These are phyloP conservation scores for Rhizopogon sp. DNA, from an alignment of 768 basidiomycete genomes.

Conservation along the genomic window DNA sequence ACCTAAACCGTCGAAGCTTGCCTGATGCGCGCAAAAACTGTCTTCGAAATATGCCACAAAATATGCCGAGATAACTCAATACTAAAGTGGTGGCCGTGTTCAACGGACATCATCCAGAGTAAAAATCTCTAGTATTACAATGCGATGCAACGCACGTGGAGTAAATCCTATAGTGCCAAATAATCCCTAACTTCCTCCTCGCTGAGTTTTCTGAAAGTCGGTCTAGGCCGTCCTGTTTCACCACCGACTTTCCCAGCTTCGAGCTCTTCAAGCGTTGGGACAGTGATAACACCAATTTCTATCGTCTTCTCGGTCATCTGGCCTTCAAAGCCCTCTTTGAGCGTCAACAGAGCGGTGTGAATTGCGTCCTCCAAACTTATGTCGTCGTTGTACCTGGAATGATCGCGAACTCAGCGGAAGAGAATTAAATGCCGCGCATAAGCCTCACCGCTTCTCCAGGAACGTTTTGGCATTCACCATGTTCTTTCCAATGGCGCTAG, in stretches of 20 bases:
- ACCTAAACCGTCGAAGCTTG: not conserved
- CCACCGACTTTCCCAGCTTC: conserved; percentile 64
- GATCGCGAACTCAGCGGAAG: conserved; percentile 12
- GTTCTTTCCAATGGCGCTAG: conserved; percentile 99
- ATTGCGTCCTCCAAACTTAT: conserved; percentile 98
- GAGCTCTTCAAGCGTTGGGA: conserved; percentile 61
- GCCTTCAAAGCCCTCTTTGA: conserved; percentile 99
- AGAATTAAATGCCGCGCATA: conserved; percentile 15
- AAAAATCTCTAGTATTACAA: conserved; percentile 3
- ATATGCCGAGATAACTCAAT: not conserved
- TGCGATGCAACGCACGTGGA: conserved; percentile 22
- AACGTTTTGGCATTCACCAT: conserved; percentile 99
- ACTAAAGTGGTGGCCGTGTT: not conserved
- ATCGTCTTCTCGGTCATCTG: conserved; percentile 99
- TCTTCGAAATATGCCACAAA: not conserved
- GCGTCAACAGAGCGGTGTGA: conserved; percentile 93
- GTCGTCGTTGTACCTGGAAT: conserved; percentile 91
- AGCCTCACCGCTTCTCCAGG: conserved; percentile 88
- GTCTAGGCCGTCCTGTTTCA: conserved; percentile 65
- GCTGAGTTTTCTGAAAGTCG: conserved; percentile 90
- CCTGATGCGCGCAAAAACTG: no score
- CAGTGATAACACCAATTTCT: conserved; percentile 95
- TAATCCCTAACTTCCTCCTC: conserved; percentile 99
- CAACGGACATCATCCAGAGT: not conserved
- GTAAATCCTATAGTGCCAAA: conserved; percentile 62